These are phyloP conservation scores for Dictyostelium brefeldianum DNA, from an alignment of 78 protist genomes.

Conservation along the genomic window DNA sequence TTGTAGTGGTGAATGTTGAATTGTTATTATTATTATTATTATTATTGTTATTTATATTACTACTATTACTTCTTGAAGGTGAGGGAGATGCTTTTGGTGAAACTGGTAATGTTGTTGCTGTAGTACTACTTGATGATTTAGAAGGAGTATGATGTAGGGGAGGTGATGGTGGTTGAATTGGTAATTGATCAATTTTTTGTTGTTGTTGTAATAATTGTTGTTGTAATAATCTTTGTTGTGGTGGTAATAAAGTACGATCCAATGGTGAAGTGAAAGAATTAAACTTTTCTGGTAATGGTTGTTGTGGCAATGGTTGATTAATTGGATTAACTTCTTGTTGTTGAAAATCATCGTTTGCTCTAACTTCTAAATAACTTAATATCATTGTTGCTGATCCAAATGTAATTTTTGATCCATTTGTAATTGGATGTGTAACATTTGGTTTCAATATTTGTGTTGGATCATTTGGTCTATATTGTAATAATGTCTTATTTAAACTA, in stretches of 20 bases:
- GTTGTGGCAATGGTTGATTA: background rate
- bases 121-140: background rate
- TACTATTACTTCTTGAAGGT: too few relatives aligned
- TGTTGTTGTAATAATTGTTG: background rate
- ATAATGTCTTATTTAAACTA: constrained; percentile 32
- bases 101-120: background rate
- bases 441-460: background rate
- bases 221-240: background rate
- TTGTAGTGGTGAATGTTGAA: background rate
- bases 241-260: background rate
- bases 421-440: background rate
- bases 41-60: too few relatives aligned
- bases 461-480: constrained; percentile 5
- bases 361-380: background rate
- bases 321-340: too few relatives aligned
- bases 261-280: too few relatives aligned
- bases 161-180: background rate
- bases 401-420: constrained; percentile 10
- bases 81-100: too few relatives aligned
- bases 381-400: constrained; percentile 31
- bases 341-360: background rate
- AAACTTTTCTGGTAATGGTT: background rate
- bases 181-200: background rate
- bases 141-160: background rate
- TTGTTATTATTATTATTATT: background rate